Evolutionary conservation across 768 basidiomycete species (phyloP).

Genomic region (Holtermannia corniformis): DNA sequence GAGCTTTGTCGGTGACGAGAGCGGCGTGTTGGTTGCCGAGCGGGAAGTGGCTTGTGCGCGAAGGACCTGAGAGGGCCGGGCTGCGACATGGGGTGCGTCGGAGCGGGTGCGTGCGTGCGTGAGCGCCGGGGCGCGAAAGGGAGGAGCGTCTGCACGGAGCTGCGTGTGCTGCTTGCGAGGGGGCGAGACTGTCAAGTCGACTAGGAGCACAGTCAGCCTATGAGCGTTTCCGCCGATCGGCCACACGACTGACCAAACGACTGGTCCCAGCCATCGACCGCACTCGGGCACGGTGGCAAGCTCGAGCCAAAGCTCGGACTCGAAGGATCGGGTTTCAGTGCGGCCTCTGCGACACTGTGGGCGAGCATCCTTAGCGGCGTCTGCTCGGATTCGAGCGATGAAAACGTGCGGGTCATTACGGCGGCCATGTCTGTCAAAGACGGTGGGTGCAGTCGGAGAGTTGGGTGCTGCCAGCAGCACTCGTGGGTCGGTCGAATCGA

Average conservation of each 20-base stretch:
- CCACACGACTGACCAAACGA: background rate
- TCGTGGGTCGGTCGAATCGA: background rate
- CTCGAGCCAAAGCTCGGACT: constrained; percentile 24
- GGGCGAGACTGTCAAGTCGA: background rate
- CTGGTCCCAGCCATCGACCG: background rate
- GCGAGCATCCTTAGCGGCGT: constrained; percentile 30
- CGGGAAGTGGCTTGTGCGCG: constrained; percentile 5
- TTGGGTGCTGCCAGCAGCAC: background rate
- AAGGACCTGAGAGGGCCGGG: constrained; percentile 5
- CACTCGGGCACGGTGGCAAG: background rate
- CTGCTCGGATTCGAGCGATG: constrained; percentile 19
- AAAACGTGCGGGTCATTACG: constrained; percentile 11
- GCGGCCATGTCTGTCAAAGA: constrained; percentile 13
- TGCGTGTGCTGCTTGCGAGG: background rate
- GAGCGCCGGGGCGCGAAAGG: background rate
- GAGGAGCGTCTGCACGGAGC: background rate
- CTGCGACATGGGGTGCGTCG: constrained; percentile 3
- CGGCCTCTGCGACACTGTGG: constrained; percentile 32
- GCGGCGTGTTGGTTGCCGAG: background rate
- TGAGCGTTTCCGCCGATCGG: too few relatives aligned
- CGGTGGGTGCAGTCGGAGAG: background rate
- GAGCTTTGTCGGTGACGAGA: constrained; percentile 6
- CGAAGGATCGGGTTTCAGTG: constrained; percentile 32
- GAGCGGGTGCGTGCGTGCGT: constrained; percentile 19
- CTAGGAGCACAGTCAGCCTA: background rate